phyloP scores from a whole-genome alignment of 2,329 filamentous ascomycete genomes.

The Arthrobotrys sinensis region DNA sequence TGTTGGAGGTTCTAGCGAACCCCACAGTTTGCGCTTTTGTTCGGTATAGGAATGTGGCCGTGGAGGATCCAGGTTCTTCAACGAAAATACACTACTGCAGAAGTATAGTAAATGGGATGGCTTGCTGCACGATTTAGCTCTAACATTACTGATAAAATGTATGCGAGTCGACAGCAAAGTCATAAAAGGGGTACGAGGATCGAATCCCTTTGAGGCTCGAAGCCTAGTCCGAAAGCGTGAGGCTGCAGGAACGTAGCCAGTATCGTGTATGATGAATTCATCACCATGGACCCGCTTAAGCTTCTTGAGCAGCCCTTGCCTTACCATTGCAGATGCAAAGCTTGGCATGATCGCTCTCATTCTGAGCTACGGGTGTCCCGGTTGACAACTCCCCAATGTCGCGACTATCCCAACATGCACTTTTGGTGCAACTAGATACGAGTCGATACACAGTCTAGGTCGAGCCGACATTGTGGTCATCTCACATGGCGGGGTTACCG shows the following conservation, averaged over 20 bases:
- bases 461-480: neutral
- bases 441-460: neutral
- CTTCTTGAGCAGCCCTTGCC: too few relatives aligned
- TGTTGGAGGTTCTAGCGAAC: conserved; percentile 6
- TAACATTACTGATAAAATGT: conserved; percentile 48
- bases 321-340: neutral
- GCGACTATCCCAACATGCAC: conserved; percentile 13
- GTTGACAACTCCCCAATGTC: conserved; percentile 11
- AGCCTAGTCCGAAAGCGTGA: neutral
- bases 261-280: too few relatives aligned
- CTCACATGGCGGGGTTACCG: conserved; percentile 6
- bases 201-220: neutral
- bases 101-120: neutral
- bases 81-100: neutral
- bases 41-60: neutral
- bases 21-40: conserved; percentile 2
- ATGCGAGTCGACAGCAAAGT: neutral
- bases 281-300: too few relatives aligned
- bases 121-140: neutral
- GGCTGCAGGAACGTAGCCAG: neutral
- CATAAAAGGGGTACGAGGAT: neutral
- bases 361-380: conserved; percentile 25
- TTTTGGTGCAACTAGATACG: conserved; percentile 16
- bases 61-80: neutral
- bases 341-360: neutral